Base-by-base conservation (phyloP, 495 filamentous ascomycete genomes). In the Neurospora hispaniola region DNA sequence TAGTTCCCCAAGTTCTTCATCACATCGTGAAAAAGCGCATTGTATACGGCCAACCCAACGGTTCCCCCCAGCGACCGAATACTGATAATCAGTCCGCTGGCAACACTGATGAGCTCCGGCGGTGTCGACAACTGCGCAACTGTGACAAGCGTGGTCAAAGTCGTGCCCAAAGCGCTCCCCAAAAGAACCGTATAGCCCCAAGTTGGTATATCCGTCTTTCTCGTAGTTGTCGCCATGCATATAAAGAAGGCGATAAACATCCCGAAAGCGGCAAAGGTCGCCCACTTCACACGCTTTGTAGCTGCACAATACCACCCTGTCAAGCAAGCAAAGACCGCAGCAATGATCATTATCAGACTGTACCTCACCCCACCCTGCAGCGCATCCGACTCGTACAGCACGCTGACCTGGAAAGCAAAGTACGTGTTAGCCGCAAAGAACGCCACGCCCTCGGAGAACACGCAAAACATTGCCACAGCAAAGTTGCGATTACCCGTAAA, bases 351-450 rank as follows among this genome's bases (percentile, higher is more conserved):
- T 39, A 72, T 72, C 41, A 81, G 74, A 40, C 72, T 73, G 71
- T 76, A 82, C n/a, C 76, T 71, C 10, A 74, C 69, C 7, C 76
- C 77, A 23, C 76, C 74, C 7, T 77, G 42, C 39, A 82, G 69
- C 23, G 73, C 69, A 38, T 82, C 78, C 0, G 68, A 73, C 74
- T 81, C 78, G 71, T 78, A 81, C 10, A 81, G 70, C 4, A 79
- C 71, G 62, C 68, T 72, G 62, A 81, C 71, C 72, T 82, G 69
- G 69, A 79, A 81, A n/a, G 80, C 75, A 48, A 81, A 81, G 70
- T 83, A 83, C 69, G 72, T 80, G 69, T 82, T 83, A 23, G 79
- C 76, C 35, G 78, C 79, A 46, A 82, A 82, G 71, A 83, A 83
- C 44, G 77, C 78, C 2, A 81, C 42, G 39, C 80, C 80, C 69